Base-by-base conservation (phyloP, 768 basidiomycete genomes). In the Boletus fagicola region DNA sequence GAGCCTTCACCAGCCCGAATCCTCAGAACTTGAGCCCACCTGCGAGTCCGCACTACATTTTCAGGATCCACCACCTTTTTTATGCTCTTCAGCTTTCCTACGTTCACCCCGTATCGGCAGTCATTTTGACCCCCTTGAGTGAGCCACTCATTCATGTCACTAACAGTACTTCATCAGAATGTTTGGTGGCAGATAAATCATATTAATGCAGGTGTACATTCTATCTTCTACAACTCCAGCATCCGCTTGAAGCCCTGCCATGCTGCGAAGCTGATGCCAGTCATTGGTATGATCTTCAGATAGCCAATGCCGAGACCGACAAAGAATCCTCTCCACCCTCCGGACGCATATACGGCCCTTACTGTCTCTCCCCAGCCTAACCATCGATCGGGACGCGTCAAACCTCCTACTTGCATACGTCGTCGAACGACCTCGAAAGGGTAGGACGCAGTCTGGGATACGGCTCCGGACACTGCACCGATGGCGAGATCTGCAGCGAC, bases 241-340 rank as follows among this genome's bases (percentile, higher is more conserved):
- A 62, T 43, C 30, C 65, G 61, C 53, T 69, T 75, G 58, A 70
- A 68, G 13, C 62, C 58, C 70, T 94, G 90, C 94, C 94, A 97
- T n/a, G 88, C 88, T 11, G 92, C 80, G 65, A 87, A 96, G 71
- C 89, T 91, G 54, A 96, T 88, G 56, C 94, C 92, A 24, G 88
- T 96, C 94, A 98, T 96, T 13, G 96, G 96, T 56, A 97, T 83
- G 42, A 96, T 85, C 79, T 98, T 98, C 53, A 98, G 65, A 74
- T 92, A 97, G 2, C 96, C 96, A 63, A 98, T 90, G 54, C 86
- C 83, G 59, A 98, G 75, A 0, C 96, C 96, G 31, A 97, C 86
- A 67, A 87, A 98, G 73, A 97, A 97, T 2, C 93, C 95, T 70
- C 85, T 78, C 84, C 83, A 87, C 11, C 94, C 94, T n/a, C 80